Percentiles rank a stretch among this genome's conserved stretches.
These are phyloP conservation scores for Quercus engelmannii DNA, from an alignment of 306 rosid species.

Conservation along the genomic window DNA sequence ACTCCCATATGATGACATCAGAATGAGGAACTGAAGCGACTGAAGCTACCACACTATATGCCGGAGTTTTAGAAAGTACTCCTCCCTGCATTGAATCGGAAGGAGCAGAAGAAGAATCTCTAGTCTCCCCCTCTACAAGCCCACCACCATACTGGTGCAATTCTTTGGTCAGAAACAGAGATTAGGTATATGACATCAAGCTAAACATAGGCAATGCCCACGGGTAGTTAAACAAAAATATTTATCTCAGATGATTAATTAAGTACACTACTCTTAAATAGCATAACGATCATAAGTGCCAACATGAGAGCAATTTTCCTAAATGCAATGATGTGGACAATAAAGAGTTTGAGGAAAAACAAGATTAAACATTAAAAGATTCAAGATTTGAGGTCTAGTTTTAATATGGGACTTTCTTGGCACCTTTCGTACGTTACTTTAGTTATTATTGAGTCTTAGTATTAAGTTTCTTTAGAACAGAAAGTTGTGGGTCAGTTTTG, in stretches of 20 bases:
- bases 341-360: no score
- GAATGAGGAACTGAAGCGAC: slow-evolving; percentile 63
- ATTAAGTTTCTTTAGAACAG: no score
- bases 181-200: neutral
- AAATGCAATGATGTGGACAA: neutral
- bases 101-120: slow-evolving; percentile 56
- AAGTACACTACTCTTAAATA: neutral
- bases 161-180: slow-evolving; percentile 41
- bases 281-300: neutral
- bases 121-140: slow-evolving; percentile 69
- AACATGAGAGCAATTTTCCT: slow-evolving; percentile 1
- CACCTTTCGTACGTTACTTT: no score
- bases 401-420: no score
- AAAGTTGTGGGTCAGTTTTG: no score
- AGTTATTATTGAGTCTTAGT: no score
- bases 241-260: slow-evolving; percentile 3
- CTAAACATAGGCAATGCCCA: neutral
- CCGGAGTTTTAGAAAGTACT: slow-evolving; percentile 43
- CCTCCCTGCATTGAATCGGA: slow-evolving; percentile 69
- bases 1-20: slow-evolving; percentile 70
- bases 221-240: neutral
- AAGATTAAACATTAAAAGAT: no score
- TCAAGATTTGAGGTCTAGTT: no score
- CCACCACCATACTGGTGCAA: slow-evolving; percentile 89
- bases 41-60: slow-evolving; percentile 61